These are phyloP conservation scores for Umbelopsis isabellina DNA, from an alignment of 192 early-diverging fungal genomes.

Conservation along the genomic window DNA sequence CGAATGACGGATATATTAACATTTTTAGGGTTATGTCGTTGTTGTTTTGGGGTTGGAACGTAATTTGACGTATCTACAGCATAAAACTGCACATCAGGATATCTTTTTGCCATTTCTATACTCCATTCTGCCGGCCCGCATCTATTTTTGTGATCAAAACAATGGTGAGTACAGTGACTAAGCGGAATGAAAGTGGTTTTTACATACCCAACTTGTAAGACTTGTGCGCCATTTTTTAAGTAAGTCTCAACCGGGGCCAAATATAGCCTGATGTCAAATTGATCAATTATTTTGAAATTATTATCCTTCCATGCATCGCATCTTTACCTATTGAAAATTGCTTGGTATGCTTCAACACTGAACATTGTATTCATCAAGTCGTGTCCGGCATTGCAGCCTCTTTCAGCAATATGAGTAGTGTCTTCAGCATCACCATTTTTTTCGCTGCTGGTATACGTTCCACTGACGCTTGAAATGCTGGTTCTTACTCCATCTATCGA, in stretches of 20 bases:
- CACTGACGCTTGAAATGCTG: neutral
- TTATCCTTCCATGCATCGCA: no score
- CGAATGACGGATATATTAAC: neutral
- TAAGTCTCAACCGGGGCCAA: neutral
- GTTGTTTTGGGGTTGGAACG: neutral
- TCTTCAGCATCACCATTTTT: neutral
- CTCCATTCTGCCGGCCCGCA: constrained; percentile 3
- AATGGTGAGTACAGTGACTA: neutral
- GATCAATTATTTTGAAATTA: neutral
- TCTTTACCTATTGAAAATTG: constrained; percentile 1
- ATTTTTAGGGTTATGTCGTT: neutral
- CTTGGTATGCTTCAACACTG: neutral
- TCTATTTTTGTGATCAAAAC: neutral
- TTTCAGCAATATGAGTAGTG: neutral
- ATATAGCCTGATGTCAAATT: neutral
- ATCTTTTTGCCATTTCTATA: neutral
- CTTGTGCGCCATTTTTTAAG: neutral
- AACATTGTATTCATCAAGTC: neutral
- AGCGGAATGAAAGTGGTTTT: neutral
- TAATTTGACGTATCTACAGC: neutral
- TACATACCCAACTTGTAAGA: neutral
- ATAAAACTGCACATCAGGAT: neutral
- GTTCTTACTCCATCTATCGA: neutral
- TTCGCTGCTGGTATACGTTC: neutral
- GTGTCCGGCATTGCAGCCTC: neutral